Base-by-base conservation (phyloP, 148 eudicot species). In the Nepenthes gracilis region DNA sequence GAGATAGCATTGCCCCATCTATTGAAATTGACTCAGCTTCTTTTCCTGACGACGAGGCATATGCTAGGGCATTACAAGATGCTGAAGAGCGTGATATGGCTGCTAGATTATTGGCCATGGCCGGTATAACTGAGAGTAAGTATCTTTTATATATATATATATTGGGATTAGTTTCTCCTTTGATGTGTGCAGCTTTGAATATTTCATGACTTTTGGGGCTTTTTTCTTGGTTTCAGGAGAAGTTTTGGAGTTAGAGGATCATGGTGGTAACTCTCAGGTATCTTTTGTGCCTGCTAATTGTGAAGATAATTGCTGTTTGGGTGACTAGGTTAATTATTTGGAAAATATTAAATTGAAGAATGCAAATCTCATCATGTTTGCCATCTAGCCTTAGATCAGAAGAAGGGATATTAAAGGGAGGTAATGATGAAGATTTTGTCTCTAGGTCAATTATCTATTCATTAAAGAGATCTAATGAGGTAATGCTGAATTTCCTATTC, bases 1-100 rank as follows among this genome's bases (percentile, higher is more conserved):
- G 54, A 36, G 94, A 75, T 40, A 62, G 64, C 67, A 72, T 60
- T 43, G 58, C 63, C 55, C 55, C 65, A 45, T 70, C 54, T 66
- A 77, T 65, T 74, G 88, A 77, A 61, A 66, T 85, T 56, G 85
- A 88, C 73, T 88, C 95, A 9, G 75, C 91, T 67, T 69, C 75
- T 15, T 92, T 68, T 75, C 78, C 91, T 36, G 89, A 81, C 63
- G 98, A 92, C 3, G 98, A 86, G 77, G 91, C 96, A 61, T 92
- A 69, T 84, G 98, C 98, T 1, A 86, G 96, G 80, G 98, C 98
- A 51, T 77, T 92, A 58, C 98, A 92, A 68, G 96, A 92, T 76
- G 94, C 90, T 71, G 98, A 92, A 77, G 96, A 88, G 62, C 72
- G 85, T 57, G 98, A 88, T 72, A 83, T 88, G 88, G 89, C 96